phyloP scores from a whole-genome alignment of 768 basidiomycete genomes.

The Collybiopsis confluens region DNA sequence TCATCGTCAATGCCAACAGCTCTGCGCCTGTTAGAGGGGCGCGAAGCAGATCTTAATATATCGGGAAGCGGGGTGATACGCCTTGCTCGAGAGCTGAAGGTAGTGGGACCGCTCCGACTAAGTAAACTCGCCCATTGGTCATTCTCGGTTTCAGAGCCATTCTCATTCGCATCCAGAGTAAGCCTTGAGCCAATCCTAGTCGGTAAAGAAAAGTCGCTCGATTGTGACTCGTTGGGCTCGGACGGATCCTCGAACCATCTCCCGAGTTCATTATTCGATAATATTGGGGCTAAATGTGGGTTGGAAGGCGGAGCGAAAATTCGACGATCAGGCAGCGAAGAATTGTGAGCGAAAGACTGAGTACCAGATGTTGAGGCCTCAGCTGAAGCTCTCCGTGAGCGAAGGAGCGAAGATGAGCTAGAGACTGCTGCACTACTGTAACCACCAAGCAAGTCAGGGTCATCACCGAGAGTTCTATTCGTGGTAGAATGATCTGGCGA shows the following conservation, averaged over 20 bases:
- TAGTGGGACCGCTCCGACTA: neutral
- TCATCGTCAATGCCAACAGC: neutral
- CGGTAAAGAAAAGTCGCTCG: neutral
- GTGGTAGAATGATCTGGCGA: no score
- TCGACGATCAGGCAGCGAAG: neutral
- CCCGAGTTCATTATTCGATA: neutral
- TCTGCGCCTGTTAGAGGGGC: neutral
- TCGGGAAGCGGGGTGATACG: neutral
- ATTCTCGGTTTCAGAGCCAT: neutral
- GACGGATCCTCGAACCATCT: constrained; percentile 6
- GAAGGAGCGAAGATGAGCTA: no score
- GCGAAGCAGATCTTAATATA: neutral
- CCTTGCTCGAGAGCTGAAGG: neutral
- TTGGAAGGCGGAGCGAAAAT: neutral
- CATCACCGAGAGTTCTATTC: no score
- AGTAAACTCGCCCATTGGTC: neutral
- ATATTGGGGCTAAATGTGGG: neutral
- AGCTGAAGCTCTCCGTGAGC: no score
- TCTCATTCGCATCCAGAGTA: neutral
- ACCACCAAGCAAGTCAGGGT: neutral
- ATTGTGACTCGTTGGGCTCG: neutral
- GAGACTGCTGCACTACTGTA: no score
- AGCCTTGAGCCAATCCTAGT: neutral
- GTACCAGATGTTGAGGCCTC: no score
- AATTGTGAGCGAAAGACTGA: no score